These are phyloP conservation scores for Didymella exigua DNA, from an alignment of 2,329 filamentous ascomycete species.

Conservation along the genomic window DNA sequence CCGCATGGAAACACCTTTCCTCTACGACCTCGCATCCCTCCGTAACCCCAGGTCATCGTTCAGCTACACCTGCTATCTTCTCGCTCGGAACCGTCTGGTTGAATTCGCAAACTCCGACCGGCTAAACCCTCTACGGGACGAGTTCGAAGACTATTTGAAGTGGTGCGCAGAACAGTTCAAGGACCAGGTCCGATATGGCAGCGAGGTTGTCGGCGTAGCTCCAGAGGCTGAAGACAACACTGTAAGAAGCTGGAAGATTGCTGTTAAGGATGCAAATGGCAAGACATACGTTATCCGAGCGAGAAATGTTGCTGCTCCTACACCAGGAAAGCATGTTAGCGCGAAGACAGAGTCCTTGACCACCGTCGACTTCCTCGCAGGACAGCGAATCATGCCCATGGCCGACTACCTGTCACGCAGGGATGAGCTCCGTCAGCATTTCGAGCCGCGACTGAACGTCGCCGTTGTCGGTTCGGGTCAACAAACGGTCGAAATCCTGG, in stretches of 20 bases:
- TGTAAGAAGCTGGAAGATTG: conserved; percentile 38
- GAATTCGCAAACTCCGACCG: conserved; percentile 47
- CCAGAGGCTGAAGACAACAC: conserved; percentile 29
- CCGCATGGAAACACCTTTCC: conserved; percentile 45
- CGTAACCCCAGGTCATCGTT: conserved; percentile 46
- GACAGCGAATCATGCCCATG: conserved; percentile 43
- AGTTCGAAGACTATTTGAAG: conserved; percentile 48
- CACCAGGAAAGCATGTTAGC: conserved; percentile 22
- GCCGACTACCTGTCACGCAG: conserved; percentile 40
- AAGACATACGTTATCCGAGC: conserved; percentile 33
- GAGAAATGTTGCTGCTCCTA: conserved; percentile 37
- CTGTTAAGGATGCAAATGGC: conserved; percentile 33
- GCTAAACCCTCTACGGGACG: conserved; percentile 45
- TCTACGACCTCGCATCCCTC: conserved; percentile 45
- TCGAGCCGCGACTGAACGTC: conserved; percentile 38
- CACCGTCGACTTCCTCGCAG: conserved; percentile 37
- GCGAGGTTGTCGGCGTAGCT: conserved; percentile 38
- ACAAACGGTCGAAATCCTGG: conserved; percentile 38
- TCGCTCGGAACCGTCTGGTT: conserved; percentile 37
- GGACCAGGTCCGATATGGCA: conserved; percentile 38
- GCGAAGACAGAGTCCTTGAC: conserved; percentile 28
- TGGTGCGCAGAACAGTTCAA: conserved; percentile 46
- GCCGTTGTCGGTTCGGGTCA: conserved; percentile 40
- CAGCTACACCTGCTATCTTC: conserved; percentile 45
- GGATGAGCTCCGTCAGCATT: conserved; percentile 36